These are phyloP conservation scores for Teunomyces barrocoloradensis DNA, from an alignment of 805 yeast species.

Conservation along the genomic window DNA sequence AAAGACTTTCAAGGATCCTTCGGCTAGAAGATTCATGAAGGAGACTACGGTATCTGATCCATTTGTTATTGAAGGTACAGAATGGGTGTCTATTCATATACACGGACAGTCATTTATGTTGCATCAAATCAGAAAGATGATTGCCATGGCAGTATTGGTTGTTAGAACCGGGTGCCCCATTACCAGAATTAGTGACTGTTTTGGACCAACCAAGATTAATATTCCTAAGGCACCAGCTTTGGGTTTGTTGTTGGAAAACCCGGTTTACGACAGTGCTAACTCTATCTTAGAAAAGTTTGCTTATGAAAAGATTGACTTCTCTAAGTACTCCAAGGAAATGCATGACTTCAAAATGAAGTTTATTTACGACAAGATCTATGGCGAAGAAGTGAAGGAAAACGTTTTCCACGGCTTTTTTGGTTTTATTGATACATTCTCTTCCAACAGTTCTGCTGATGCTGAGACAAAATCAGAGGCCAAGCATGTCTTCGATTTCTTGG, in stretches of 20 bases:
- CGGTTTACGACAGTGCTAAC: conserved; percentile 87
- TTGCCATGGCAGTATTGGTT: conserved; percentile 86
- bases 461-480: conserved; percentile 43
- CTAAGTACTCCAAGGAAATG: conserved; percentile 64
- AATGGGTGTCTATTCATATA: conserved; percentile 93
- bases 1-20: conserved; percentile 78
- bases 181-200: conserved; percentile 73
- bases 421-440: conserved; percentile 76
- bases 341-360: conserved; percentile 81
- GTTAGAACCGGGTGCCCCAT: conserved; percentile 85
- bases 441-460: conserved; percentile 22
- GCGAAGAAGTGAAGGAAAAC: conserved; percentile 84
- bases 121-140: conserved; percentile 97
- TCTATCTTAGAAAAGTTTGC: conserved; percentile 69
- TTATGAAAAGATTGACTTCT: conserved; percentile 70
- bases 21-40: conserved; percentile 82
- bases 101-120: conserved; percentile 99
- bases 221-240: conserved; percentile 98
- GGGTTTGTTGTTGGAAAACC: conserved; percentile 85
- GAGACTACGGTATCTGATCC: conserved; percentile 79
- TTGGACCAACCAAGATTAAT: conserved; percentile 69
- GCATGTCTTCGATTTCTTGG: conserved; percentile 58
- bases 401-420: conserved; percentile 88
- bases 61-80: conserved; percentile 87
- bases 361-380: conserved; percentile 89